A percentile compares a stretch with the other conserved stretches of the same genome.
These are phyloP conservation scores for Colletotrichum liaoningense DNA, from an alignment of 2,329 filamentous ascomycete species.

Conservation along the genomic window DNA sequence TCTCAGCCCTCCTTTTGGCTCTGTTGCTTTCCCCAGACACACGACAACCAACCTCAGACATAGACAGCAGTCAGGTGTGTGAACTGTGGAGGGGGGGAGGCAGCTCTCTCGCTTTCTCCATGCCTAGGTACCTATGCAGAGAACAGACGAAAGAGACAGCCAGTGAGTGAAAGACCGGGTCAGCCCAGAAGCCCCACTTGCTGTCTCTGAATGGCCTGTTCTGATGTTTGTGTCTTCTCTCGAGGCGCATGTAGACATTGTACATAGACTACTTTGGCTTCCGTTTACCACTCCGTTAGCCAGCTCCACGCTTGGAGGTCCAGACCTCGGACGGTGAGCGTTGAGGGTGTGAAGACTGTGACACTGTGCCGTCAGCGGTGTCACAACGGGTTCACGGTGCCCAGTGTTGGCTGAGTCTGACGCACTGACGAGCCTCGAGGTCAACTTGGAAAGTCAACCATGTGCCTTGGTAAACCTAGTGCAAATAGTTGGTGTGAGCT, in stretches of 20 bases:
- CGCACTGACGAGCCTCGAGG: constrained; percentile 16
- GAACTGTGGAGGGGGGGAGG: background rate
- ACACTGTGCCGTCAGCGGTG: constrained; percentile 19
- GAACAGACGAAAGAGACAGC: background rate
- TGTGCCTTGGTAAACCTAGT: background rate
- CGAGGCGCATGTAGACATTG: background rate
- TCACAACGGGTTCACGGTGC: constrained; percentile 13
- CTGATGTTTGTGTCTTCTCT: background rate
- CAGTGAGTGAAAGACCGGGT: background rate
- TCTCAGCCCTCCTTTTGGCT: background rate
- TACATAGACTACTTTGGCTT: background rate
- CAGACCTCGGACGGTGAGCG: background rate
- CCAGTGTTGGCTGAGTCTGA: constrained; percentile 5
- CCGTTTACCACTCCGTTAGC: constrained; percentile 3
- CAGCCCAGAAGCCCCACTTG: constrained; percentile 6
- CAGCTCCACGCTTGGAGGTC: background rate
- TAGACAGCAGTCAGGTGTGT: background rate
- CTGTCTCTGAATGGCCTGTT: constrained; percentile 23
- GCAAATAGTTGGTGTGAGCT: background rate
- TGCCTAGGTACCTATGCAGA: background rate
- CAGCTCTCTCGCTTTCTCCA: background rate
- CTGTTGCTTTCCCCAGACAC: background rate
- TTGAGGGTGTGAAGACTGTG: constrained; percentile 10
- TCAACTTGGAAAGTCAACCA: background rate
- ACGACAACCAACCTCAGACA: background rate